Percentiles rank a stretch among this genome's conserved stretches.
These are phyloP conservation scores for Meripilus lineatus DNA, from an alignment of 1,284 basidiomycete genomes.

Conservation along the genomic window DNA sequence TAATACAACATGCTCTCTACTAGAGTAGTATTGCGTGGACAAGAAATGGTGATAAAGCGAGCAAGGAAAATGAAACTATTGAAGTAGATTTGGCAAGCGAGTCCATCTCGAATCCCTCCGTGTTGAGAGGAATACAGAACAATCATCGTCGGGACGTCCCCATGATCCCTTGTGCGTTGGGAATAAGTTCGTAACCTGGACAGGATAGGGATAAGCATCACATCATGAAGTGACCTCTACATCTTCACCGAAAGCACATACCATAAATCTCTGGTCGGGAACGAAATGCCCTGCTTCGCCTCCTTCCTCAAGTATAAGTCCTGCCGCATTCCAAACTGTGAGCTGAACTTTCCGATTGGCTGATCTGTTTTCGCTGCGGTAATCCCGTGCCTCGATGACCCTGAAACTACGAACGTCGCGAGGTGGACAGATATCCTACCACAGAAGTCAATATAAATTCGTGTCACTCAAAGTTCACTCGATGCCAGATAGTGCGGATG, in stretches of 20 bases:
- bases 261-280: slow-evolving; percentile 69
- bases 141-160: slow-evolving; percentile 22
- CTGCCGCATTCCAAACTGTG: slow-evolving; percentile 80
- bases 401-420: slow-evolving; percentile 80
- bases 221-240: background rate
- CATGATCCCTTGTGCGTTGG: slow-evolving; percentile 24
- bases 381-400: slow-evolving; percentile 74
- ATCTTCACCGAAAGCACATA: slow-evolving; percentile 20
- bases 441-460: background rate
- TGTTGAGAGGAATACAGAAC: slow-evolving; percentile 23
- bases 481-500: no score
- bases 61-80: no score
- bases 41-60: no score
- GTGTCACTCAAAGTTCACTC: no score
- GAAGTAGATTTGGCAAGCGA: no score
- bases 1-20: no score
- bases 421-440: slow-evolving; percentile 66
- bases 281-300: slow-evolving; percentile 49
- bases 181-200: slow-evolving; percentile 24
- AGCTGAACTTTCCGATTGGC: slow-evolving; percentile 64
- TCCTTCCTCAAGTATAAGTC: slow-evolving; percentile 46
- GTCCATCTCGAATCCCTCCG: slow-evolving; percentile 22
- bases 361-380: slow-evolving; percentile 35
- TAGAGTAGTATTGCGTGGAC: no score
- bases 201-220: background rate